Evolutionary conservation across 2,329 filamentous ascomycete genomes (phyloP).

Genomic region (Falciphora oryzae): DNA sequence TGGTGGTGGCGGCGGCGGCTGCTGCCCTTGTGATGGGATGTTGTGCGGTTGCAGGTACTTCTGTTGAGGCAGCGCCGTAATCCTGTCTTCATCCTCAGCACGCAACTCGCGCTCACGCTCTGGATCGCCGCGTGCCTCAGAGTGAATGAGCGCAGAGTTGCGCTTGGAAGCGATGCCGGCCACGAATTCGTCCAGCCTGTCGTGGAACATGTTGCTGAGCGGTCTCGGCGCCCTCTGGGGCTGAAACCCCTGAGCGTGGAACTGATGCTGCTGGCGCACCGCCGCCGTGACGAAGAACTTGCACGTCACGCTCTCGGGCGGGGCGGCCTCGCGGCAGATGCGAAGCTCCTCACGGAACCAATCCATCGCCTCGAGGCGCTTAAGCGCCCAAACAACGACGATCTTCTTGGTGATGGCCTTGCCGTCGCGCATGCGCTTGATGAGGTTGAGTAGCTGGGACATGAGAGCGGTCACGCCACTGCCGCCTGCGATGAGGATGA

Average conservation of each 20-base stretch:
- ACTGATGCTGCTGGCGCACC: slow-evolving; percentile 40
- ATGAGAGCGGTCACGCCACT: slow-evolving; percentile 92
- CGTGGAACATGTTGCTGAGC: slow-evolving; percentile 71
- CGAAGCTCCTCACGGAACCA: slow-evolving; percentile 96
- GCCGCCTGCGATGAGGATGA: slow-evolving; percentile 87
- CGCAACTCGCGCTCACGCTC: slow-evolving; percentile 76
- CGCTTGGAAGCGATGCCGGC: slow-evolving; percentile 82
- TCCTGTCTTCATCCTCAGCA: slow-evolving; percentile 75
- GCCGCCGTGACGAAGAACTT: slow-evolving; percentile 91
- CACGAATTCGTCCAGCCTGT: slow-evolving; percentile 82
- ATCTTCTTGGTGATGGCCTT: slow-evolving; percentile 90
- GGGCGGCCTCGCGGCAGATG: slow-evolving; percentile 85
- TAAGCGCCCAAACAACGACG: slow-evolving; percentile 90
- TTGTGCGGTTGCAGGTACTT: slow-evolving; percentile 56
- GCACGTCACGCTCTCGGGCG: slow-evolving; percentile 82
- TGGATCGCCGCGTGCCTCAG: slow-evolving; percentile 72
- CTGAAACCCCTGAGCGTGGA: slow-evolving; percentile 11
- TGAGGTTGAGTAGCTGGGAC: slow-evolving; percentile 85
- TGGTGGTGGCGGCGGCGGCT: slow-evolving; percentile 24
- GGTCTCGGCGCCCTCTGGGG: slow-evolving; percentile 51
- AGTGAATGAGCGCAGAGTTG: slow-evolving; percentile 75
- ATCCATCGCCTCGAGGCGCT: slow-evolving; percentile 87
- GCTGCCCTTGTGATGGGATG: slow-evolving; percentile 21
- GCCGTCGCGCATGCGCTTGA: slow-evolving; percentile 91
- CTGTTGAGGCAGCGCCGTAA: slow-evolving; percentile 71